phyloP scores from a whole-genome alignment of 257 asterid species.

The Datura wrightii region DNA sequence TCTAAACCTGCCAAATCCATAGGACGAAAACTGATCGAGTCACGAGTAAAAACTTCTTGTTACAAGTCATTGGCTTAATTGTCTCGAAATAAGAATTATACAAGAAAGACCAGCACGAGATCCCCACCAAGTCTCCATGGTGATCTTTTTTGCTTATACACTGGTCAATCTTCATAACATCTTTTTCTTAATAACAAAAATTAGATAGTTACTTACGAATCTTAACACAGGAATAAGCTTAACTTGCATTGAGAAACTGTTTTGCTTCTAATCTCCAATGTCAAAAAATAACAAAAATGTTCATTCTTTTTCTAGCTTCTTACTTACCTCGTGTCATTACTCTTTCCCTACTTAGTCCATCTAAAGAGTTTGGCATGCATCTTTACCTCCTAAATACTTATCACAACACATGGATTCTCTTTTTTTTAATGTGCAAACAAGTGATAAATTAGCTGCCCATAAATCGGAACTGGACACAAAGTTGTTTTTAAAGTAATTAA shows the following conservation, averaged over 20 bases:
- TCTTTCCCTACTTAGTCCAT: neutral
- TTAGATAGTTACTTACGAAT: neutral
- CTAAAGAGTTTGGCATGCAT: neutral
- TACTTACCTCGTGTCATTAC: neutral
- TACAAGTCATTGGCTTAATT: neutral
- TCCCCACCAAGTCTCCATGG: slow-evolving; percentile 4
- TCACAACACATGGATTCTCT: neutral
- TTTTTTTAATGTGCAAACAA: neutral
- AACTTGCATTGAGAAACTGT: too few relatives aligned
- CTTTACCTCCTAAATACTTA: neutral
- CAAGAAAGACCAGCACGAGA: neutral
- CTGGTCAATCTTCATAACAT: neutral
- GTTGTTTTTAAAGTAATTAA: too few relatives aligned
- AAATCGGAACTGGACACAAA: neutral
- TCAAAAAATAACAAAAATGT: too few relatives aligned
- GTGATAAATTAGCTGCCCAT: neutral
- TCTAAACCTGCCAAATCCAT: neutral
- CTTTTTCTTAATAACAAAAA: neutral
- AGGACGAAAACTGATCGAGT: neutral
- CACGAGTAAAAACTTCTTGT: neutral
- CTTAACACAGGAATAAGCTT: neutral
- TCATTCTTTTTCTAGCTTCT: too few relatives aligned
- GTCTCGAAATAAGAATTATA: neutral
- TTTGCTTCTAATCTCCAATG: too few relatives aligned
- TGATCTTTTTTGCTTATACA: neutral